phyloP scores from a whole-genome alignment of 306 rosid genomes.

The Ammopiptanthus mongolicus region DNA sequence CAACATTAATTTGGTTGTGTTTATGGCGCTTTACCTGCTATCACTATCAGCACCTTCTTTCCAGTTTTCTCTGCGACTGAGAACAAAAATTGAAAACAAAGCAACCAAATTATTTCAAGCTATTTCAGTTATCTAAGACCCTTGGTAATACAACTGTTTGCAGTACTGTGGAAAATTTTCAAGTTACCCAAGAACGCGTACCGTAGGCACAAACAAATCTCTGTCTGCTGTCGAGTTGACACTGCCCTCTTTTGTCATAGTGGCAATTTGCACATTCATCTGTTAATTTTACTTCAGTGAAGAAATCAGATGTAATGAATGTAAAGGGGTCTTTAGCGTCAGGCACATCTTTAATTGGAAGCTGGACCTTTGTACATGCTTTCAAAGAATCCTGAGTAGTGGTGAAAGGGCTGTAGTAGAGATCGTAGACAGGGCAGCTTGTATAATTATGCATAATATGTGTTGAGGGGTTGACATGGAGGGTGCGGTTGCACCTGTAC shows the following conservation, averaged over 20 bases:
- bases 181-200: not conserved
- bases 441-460: not conserved
- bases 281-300: not conserved
- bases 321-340: not conserved
- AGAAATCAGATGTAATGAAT: conserved; percentile 1
- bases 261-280: conserved; percentile 21
- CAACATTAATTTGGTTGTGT: not conserved
- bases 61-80: not conserved
- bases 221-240: not conserved
- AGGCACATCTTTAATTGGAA: conserved; percentile 30
- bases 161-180: too few species aligned
- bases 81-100: not conserved
- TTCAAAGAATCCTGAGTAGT: not conserved
- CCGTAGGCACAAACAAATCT: not conserved
- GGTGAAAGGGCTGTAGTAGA: not conserved
- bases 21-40: not conserved
- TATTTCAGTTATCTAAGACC: not conserved
- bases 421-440: not conserved
- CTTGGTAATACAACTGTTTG: not conserved
- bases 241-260: not conserved
- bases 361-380: conserved; percentile 21
- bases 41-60: not conserved
- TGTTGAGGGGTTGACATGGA: not conserved
- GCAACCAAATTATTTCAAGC: not conserved
- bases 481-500: conserved; percentile 27